These are phyloP conservation scores for Daldinia caldariorum DNA, from an alignment of 495 filamentous ascomycete species.

Conservation along the genomic window DNA sequence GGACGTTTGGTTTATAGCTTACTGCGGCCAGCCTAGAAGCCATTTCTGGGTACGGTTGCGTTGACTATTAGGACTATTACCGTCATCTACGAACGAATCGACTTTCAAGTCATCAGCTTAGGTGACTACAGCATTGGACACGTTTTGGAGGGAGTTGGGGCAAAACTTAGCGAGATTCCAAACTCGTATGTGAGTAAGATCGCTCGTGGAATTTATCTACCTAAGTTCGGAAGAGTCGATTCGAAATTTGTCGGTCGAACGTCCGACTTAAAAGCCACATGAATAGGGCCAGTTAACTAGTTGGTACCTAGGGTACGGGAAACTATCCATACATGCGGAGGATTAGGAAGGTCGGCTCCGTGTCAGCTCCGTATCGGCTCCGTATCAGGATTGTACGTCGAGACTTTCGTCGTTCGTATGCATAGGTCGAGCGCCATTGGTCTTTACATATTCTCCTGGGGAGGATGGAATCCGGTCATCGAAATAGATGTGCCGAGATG, in stretches of 20 bases:
- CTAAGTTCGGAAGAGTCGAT: not conserved
- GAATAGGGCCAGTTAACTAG: too few relatives aligned
- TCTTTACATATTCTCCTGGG: not conserved
- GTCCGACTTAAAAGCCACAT: not conserved
- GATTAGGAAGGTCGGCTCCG: not conserved
- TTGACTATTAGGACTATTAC: not conserved
- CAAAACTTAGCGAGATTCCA: not conserved
- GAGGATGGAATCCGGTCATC: not conserved
- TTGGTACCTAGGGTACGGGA: not conserved
- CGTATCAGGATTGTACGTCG: not conserved
- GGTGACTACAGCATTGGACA: not conserved
- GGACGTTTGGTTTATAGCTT: not conserved
- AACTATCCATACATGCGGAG: not conserved
- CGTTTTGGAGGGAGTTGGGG: not conserved
- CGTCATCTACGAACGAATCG: not conserved
- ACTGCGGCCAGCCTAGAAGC: not conserved
- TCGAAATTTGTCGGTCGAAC: not conserved
- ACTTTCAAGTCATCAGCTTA: not conserved
- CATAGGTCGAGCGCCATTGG: not conserved
- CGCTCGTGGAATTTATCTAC: not conserved
- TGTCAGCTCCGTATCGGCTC: not conserved
- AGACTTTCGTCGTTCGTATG: not conserved
- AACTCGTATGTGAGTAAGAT: not conserved
- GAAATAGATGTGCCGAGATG: too few relatives aligned
- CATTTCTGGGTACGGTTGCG: not conserved